Evolutionary conservation across 2,329 filamentous ascomycete genomes (phyloP).

Genomic region (Dothistroma pini): DNA sequence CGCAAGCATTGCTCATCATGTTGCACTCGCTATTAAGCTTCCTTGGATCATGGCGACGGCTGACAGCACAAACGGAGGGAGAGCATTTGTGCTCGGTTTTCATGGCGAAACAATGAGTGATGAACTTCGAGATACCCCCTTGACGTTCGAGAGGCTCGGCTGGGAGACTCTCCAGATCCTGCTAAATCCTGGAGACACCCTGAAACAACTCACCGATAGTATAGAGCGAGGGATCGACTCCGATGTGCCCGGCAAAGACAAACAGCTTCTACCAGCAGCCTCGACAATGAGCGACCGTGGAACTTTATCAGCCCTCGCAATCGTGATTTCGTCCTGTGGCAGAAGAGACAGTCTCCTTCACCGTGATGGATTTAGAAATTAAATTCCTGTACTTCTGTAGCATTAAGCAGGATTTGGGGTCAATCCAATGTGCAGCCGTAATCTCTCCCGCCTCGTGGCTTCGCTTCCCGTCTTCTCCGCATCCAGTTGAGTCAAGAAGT

Average conservation of each 20-base stretch:
- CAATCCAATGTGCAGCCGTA: slow-evolving; percentile 33
- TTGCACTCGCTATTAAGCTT: not conserved
- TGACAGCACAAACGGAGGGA: not conserved
- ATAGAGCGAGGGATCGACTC: not conserved
- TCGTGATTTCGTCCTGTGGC: not conserved
- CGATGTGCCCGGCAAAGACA: not conserved
- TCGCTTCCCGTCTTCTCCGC: slow-evolving; percentile 32
- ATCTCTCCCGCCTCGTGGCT: slow-evolving; percentile 28
- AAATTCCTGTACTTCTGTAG: not conserved
- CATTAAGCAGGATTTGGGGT: slow-evolving; percentile 32
- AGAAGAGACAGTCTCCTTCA: not conserved
- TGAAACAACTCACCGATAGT: not conserved
- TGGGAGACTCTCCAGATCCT: not conserved
- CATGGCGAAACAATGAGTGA: not conserved
- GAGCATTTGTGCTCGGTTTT: not conserved
- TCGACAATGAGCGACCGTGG: not conserved
- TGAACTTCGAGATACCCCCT: not conserved
- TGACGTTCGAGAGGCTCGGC: not conserved
- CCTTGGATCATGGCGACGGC: not conserved
- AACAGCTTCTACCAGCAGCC: not conserved
- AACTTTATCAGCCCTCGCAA: not conserved
- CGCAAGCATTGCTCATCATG: not conserved
- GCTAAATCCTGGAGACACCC: not conserved
- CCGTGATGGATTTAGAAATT: not conserved
- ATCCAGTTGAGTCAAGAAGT: slow-evolving; percentile 31